Evolutionary conservation across 2,329 filamentous ascomycete species (phyloP).

Genomic region (Ustilaginoidea virens): DNA sequence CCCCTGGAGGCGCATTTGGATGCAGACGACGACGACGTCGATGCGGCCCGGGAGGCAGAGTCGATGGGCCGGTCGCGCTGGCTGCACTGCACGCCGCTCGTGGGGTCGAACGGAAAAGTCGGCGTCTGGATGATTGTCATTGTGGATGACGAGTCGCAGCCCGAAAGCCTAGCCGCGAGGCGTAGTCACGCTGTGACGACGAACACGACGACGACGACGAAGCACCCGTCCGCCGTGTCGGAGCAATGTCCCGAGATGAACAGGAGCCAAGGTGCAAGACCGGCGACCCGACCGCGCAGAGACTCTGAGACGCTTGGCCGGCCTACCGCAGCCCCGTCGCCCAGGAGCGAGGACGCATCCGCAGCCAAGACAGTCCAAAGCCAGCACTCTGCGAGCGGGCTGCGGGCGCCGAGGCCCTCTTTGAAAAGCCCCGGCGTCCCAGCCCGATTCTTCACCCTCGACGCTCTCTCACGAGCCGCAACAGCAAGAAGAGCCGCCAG

Average conservation of each 20-base stretch:
- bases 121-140: constrained; percentile 69
- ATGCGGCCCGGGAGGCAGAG: constrained; percentile 4
- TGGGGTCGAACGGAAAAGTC: constrained; percentile 48
- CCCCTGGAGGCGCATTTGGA: constrained; percentile 39
- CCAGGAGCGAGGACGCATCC: constrained; percentile 2
- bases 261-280: not conserved
- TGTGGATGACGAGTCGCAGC: constrained; percentile 41
- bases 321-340: not conserved
- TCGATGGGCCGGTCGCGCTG: constrained; percentile 46
- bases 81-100: constrained; percentile 62
- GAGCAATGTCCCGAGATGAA: not conserved
- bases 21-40: constrained; percentile 5
- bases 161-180: not conserved
- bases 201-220: not conserved
- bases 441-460: constrained; percentile 6
- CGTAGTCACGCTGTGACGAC: not conserved
- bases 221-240: not conserved
- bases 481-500: not conserved
- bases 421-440: constrained; percentile 2
- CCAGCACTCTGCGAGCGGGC: constrained; percentile 4
- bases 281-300: constrained; percentile 4
- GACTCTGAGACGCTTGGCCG: constrained; percentile 9
- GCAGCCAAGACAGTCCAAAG: constrained; percentile 6
- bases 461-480: constrained; percentile 6
- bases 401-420: constrained; percentile 1